Percentiles rank a stretch among this genome's conserved stretches.
phyloP scores from a whole-genome alignment of 305 asterid genomes.

The Galium porrigens region DNA sequence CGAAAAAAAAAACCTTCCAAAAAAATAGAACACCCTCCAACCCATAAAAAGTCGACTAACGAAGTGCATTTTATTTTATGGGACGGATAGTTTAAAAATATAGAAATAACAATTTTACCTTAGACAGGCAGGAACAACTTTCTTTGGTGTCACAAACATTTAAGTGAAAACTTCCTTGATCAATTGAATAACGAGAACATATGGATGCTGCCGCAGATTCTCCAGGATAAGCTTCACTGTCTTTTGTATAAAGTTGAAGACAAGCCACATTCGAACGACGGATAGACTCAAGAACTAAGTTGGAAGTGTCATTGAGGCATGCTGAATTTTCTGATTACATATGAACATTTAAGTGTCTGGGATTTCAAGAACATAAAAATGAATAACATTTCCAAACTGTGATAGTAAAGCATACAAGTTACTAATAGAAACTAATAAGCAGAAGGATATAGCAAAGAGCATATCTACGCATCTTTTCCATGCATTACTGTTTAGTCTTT shows the following conservation, averaged over 20 bases:
- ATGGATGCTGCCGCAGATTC: constrained; percentile 75
- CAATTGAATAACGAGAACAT: constrained; percentile 56
- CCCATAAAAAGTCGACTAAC: background rate
- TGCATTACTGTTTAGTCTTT: background rate
- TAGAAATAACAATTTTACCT: constrained; percentile 17
- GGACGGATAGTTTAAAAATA: background rate
- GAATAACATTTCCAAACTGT: background rate
- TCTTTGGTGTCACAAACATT: constrained; percentile 41
- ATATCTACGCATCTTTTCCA: background rate
- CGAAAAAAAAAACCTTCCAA: background rate
- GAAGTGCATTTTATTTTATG: background rate
- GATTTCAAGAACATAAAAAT: constrained; percentile 15
- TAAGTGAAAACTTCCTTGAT: constrained; percentile 39
- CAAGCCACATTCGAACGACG: constrained; percentile 72
- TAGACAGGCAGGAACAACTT: constrained; percentile 17
- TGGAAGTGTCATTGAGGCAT: constrained; percentile 47
- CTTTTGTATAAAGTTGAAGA: constrained; percentile 67
- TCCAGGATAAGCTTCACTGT: constrained; percentile 68
- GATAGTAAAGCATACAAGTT: background rate
- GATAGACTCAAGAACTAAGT: constrained; percentile 73
- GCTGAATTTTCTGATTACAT: constrained; percentile 65
- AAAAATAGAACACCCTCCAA: constrained; percentile 1
- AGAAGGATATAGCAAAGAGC: background rate
- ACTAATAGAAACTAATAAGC: background rate
- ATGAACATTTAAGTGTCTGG: constrained; percentile 31